Conservation (phyloP, 306 rosid genomes). For the Hylodesmum podocarpum region DNA sequence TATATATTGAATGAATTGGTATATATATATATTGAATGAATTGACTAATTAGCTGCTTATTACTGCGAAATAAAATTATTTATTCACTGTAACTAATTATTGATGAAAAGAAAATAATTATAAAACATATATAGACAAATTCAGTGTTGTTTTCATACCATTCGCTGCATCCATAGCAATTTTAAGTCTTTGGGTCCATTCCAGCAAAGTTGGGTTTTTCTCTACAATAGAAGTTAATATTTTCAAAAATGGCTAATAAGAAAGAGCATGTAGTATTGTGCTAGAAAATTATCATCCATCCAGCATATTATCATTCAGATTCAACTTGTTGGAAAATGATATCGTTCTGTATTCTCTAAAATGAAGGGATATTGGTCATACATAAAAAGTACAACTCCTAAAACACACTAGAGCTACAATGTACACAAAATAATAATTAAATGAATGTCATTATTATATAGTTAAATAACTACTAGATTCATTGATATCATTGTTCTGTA, state of each 20-base stretch:
- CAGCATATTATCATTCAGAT: neutral
- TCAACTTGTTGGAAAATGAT: neutral
- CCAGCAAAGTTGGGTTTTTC: neutral
- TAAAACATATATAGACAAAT: neutral
- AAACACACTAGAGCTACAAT: too few relatives aligned
- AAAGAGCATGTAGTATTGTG: neutral
- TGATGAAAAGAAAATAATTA: neutral
- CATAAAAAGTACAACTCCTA: too few relatives aligned
- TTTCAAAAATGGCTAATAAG: neutral
- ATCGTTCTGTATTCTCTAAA: neutral
- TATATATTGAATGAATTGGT: too few relatives aligned
- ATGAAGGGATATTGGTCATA: neutral
- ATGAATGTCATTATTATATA: too few relatives aligned
- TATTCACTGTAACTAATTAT: too few relatives aligned
- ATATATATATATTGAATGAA: too few relatives aligned
- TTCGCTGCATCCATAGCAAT: conserved; percentile 29
- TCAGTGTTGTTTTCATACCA: neutral
- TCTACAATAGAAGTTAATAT: neutral
- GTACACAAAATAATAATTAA: too few relatives aligned
- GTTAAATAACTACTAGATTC: too few relatives aligned
- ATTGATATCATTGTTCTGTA: too few relatives aligned
- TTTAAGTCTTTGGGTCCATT: conserved; percentile 25
- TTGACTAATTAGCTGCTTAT: too few relatives aligned
- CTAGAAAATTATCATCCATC: neutral
- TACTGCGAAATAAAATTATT: too few relatives aligned